Evolutionary conservation across 305 asterid species (phyloP).

Genomic region (Plantago lanceolata): DNA sequence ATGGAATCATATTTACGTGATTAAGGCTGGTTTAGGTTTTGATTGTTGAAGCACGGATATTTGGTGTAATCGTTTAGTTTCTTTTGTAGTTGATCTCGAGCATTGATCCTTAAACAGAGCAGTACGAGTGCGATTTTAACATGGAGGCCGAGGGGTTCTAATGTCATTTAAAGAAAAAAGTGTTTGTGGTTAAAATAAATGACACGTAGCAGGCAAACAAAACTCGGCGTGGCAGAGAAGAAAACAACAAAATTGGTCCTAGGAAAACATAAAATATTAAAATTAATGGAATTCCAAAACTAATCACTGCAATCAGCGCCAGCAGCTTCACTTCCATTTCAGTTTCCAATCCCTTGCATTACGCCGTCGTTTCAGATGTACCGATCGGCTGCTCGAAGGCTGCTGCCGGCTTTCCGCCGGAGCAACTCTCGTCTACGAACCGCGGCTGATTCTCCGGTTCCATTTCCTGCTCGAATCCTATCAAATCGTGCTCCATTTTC

Average conservation of each 20-base stretch:
- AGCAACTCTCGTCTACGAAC: not conserved
- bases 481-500: slow-evolving; percentile 16
- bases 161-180: not conserved
- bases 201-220: not conserved
- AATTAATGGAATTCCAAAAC: too few relatives aligned
- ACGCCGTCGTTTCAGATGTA: not conserved
- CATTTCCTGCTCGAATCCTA: not conserved
- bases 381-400: slow-evolving; percentile 12
- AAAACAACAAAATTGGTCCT: too few relatives aligned
- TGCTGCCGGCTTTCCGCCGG: not conserved
- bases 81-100: too few relatives aligned
- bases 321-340: not conserved
- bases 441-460: not conserved
- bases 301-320: too few relatives aligned
- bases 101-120: too few relatives aligned
- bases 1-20: too few relatives aligned
- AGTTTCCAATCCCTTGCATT: not conserved
- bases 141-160: too few relatives aligned
- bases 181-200: not conserved
- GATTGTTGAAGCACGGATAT: too few relatives aligned
- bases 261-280: too few relatives aligned
- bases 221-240: not conserved
- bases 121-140: too few relatives aligned
- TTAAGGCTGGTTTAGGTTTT: too few relatives aligned
- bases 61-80: too few relatives aligned